Base-by-base conservation (phyloP, 139 green algal species). In the Chlorella vulgaris region DNA sequence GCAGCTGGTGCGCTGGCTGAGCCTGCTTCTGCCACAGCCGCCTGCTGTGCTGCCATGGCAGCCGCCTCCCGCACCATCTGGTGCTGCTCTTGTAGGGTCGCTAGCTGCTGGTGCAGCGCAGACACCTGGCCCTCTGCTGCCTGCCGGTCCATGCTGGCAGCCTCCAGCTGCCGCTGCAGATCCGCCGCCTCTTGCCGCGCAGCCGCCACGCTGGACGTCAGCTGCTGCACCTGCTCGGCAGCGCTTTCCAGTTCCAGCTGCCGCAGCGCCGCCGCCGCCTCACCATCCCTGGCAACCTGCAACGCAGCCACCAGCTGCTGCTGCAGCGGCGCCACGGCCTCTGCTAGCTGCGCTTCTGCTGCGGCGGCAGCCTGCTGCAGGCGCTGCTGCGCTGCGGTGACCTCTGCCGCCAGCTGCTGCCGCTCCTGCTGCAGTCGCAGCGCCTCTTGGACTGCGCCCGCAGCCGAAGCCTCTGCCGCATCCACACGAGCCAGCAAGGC, bases 301-400 rank as follows among this genome's bases (percentile, higher is more conserved):
- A 42, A 58, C 58, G 58, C 58, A n/a, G 29, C 74, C 0, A n/a
- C 74, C n/a, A 80, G 58, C 55, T 80, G 74, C 74, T 80, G 74
- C 58, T 71, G 39, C 74, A 80, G 74, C 15, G 74, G 58, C 28
- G 18, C 74, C 58, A 70, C 74, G 3, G 74, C 58, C 0, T 55
- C 74, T 4, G 61, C 74, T 38, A 71, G 38, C 28, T 68, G 31
- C 4, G 74, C 55, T 58, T 80, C 58, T 0, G 74, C 74, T n/a
- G 43, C 74, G 19, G 58, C 74, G 7, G 58, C 74, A 3, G 39
- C 38, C 58, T 51, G 55, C 5, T 40, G 33, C 38, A 80, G 13
- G 28, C 74, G 74, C 74, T 70, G 74, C 74, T 71, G 58, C 19
- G 58, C 58, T 1, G 74, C 58, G 26, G 62, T 36, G 35, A 76